These are phyloP conservation scores for Aureobasidium sp. DNA, from an alignment of 2,329 filamentous ascomycete genomes.

Conservation along the genomic window DNA sequence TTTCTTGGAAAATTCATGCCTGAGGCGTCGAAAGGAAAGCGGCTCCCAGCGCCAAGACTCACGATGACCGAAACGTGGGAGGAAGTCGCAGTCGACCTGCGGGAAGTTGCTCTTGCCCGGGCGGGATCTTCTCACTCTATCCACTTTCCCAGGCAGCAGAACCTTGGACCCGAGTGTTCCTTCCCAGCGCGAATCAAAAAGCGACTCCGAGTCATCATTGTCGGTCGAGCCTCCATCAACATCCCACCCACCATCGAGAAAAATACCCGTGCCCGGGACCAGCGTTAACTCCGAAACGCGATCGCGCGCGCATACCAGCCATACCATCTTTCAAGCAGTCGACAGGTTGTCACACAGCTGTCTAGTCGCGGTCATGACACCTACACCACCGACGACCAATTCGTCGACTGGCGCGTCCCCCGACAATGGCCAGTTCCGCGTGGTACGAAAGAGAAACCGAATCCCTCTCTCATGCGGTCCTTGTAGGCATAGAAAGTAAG, in stretches of 20 bases:
- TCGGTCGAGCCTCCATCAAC: neutral
- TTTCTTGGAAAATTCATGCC: neutral
- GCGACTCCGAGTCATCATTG: neutral
- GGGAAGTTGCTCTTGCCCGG: neutral
- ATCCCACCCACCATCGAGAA: neutral
- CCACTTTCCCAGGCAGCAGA: neutral
- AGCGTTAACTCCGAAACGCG: slow-evolving; percentile 2
- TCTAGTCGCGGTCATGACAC: slow-evolving; percentile 43
- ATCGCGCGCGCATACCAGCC: neutral
- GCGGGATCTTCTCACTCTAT: neutral
- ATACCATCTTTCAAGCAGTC: neutral
- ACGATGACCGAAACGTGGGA: neutral
- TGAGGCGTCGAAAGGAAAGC: neutral
- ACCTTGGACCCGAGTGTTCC: neutral
- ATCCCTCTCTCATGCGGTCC: slow-evolving; percentile 87
- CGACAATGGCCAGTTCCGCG: slow-evolving; percentile 67
- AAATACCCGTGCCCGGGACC: neutral
- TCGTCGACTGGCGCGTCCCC: slow-evolving; percentile 74
- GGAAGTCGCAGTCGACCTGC: neutral
- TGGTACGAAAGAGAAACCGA: slow-evolving; percentile 85
- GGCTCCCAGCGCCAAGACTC: neutral
- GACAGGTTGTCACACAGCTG: neutral
- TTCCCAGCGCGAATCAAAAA: neutral
- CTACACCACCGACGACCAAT: slow-evolving; percentile 67
- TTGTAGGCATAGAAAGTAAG: slow-evolving; percentile 84